Percentiles rank a stretch among this genome's conserved stretches.
phyloP scores from a whole-genome alignment of 768 basidiomycete species.

The Rhodotorula babjevae region DNA sequence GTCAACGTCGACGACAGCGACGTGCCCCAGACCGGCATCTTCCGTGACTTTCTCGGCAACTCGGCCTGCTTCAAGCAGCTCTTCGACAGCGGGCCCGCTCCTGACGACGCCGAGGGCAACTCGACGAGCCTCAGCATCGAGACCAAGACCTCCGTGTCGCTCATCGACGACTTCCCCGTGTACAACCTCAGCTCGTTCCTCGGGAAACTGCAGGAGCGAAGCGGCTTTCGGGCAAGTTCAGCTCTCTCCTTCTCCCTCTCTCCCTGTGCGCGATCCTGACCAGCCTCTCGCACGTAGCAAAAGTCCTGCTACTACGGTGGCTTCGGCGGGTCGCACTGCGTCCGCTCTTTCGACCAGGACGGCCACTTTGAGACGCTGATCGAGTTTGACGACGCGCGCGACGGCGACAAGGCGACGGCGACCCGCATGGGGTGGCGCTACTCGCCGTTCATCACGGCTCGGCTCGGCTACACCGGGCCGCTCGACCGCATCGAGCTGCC shows the following conservation, averaged over 20 bases:
- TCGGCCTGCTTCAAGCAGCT: neutral
- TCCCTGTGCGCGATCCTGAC: too few species aligned
- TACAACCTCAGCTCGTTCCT: neutral
- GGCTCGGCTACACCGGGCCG: neutral
- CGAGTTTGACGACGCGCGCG: conserved; percentile 1
- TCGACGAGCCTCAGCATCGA: neutral
- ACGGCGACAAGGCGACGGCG: neutral
- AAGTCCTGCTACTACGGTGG: neutral
- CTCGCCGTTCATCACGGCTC: neutral
- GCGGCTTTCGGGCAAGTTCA: neutral
- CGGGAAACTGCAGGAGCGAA: neutral
- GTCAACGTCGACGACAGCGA: too few species aligned
- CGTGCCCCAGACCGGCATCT: neutral
- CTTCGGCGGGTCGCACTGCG: neutral
- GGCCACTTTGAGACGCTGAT: conserved; percentile 1
- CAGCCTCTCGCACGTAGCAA: neutral
- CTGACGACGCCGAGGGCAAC: neutral
- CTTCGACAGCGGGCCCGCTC: too few species aligned
- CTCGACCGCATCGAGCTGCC: neutral
- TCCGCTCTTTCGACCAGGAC: neutral
- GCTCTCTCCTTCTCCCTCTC: neutral
- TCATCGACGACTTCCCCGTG: neutral
- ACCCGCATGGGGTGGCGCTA: neutral
- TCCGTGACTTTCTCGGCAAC: neutral
- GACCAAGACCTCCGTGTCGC: neutral